These are phyloP conservation scores for Suillus americanus DNA, from an alignment of 768 basidiomycete species.

Conservation along the genomic window DNA sequence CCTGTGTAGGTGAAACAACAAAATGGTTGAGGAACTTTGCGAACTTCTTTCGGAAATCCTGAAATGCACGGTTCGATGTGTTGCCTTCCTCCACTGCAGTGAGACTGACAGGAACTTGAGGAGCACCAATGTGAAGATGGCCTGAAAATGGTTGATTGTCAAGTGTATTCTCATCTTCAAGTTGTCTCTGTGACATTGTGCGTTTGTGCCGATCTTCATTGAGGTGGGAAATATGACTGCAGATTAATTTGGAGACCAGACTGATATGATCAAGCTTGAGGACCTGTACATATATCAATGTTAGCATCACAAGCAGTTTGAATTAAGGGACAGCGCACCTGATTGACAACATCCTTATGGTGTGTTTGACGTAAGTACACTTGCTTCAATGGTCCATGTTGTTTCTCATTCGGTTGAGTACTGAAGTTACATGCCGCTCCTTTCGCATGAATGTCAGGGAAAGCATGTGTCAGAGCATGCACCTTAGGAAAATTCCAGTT, in stretches of 20 bases:
- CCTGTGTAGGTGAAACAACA: too few relatives aligned
- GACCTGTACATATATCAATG: neutral
- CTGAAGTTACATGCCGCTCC: conserved; percentile 22
- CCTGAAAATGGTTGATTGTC: neutral
- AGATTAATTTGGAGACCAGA: neutral
- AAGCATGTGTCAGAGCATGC: conserved; percentile 2
- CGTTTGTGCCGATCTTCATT: neutral
- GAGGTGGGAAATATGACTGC: neutral
- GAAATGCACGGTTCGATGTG: neutral
- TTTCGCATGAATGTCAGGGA: neutral
- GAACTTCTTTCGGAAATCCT: conserved; percentile 4
- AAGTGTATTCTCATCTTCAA: neutral
- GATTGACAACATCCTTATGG: conserved; percentile 29
- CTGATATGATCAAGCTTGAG: conserved; percentile 1
- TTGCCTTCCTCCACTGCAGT: neutral
- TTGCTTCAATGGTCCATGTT: conserved; percentile 26
- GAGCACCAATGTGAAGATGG: neutral
- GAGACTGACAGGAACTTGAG: neutral
- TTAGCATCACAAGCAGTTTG: neutral
- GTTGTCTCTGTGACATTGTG: neutral
- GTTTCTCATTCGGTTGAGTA: conserved; percentile 30
- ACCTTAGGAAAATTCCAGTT: conserved; percentile 6
- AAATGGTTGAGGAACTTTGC: neutral
- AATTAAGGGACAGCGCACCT: conserved; percentile 20
- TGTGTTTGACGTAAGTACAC: conserved; percentile 30